Evolutionary conservation across 2,329 filamentous ascomycete species (phyloP), one percentile per base, ranked within the genome.

Genomic region (Colletotrichum echinochloae): DNA sequence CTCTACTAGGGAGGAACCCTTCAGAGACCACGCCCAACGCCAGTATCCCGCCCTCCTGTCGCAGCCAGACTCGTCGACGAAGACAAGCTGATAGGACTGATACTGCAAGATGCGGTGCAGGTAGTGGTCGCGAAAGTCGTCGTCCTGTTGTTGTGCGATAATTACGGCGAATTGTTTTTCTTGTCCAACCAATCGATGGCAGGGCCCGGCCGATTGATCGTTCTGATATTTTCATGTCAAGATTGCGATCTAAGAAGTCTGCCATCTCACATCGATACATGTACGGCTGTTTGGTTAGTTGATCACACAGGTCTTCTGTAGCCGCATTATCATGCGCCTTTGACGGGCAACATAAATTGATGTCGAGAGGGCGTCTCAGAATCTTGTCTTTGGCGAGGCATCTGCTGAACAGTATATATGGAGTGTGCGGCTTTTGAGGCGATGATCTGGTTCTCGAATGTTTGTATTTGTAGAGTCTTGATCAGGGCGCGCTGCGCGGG

Each of bases 11-110:
- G 74, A 74, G n/a, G 73, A 65, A 11, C 78, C 76, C 18, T 70
- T 70, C 14, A 77, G 79, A 65, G 79, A 78, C 80, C 77, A 83
- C 9, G 76, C 35, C 74, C 69, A 80, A 20, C 77, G 73, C 62
- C 80, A 73, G 65, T 76, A 78, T 14, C 79, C 76, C 56, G 75
- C 73, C 12, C 75, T 74, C 73, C 78, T 79, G 72, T 82, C 77
- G 71, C 74, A 79, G 7, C 79, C 76, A 62, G 79, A 80, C 73
- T 82, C 74, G 70, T 82, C 77, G 28, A 80, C 74, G 68, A 76
- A 81, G 33, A 81, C 75, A 37, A 81, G 73, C 52, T 80, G 75
- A 70, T 79, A 78, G 12, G 76, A 80, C 33, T 73, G 69, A 64
- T 77, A 79, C 28, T 75, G 51, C n/a, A 77, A 78, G 16, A 81